Base-by-base conservation (phyloP, 1,139 yeast genomes). In the Nadsonia starkeyi-henricii region DNA sequence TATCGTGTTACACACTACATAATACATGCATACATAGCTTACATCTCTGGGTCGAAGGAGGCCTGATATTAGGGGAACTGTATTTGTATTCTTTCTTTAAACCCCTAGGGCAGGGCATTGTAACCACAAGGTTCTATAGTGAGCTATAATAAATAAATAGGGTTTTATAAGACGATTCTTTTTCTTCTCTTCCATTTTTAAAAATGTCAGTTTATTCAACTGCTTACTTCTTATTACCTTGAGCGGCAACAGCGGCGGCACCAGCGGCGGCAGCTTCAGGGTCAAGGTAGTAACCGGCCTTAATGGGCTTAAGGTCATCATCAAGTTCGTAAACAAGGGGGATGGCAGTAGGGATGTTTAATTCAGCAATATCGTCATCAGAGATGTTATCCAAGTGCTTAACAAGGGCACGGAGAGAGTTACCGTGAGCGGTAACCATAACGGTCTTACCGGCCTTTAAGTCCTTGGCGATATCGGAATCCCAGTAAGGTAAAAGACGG, bases 191-290 rank as follows among this genome's bases (percentile, higher is more conserved):
- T n/a, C n/a, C n/a, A n/a, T n/a, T n/a, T n/a, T n/a, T n/a, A n/a
- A n/a, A n/a, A n/a, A n/a, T n/a, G n/a, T n/a, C n/a, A n/a, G n/a
- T n/a, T n/a, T n/a, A n/a, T n/a, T n/a, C n/a, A n/a, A n/a, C n/a
- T n/a, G n/a, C n/a, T n/a, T 33, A 33, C 39, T 33, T 33, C 39
- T 75, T 74, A 62, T 67, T 72, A 70, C 97, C 97, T 77, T 89
- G 97, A 64, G 86, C 86, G 62, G 97, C 97, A 60, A 89, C 97
- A 53, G 96, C 96, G 64, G 96, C 96, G 58, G 97, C 97, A 77
- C 97, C 97, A 52, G 96, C 96, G 57, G 88, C 96, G 66, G 97
- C 97, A 65, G 96, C 97, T 75, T 86, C 96, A 62, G 97, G 97
- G 74, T 89, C 97, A 73, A 89, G 82, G 81, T 89, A 89, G 78